phyloP scores from a whole-genome alignment of 345 rosid species.

The Stellera chamaejasme region DNA sequence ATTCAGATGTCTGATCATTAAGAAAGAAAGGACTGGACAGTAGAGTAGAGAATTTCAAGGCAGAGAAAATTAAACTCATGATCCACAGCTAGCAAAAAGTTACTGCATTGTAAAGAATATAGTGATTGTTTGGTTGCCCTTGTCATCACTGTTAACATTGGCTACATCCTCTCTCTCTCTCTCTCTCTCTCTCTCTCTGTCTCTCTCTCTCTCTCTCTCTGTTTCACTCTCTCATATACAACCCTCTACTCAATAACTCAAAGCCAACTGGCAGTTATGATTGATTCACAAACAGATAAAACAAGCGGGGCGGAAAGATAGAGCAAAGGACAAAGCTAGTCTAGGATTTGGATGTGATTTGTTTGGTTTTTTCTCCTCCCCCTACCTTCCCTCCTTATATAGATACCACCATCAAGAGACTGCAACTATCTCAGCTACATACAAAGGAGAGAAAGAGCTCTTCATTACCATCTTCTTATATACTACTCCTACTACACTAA shows the following conservation, averaged over 20 bases:
- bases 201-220: conserved; percentile 2
- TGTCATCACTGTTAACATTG: conserved; percentile 11
- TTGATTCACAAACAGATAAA: conserved; percentile 29
- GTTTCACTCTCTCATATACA: conserved; percentile 7
- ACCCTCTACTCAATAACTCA: not conserved
- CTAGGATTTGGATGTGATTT: conserved; percentile 39
- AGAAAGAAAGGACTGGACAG: too few species aligned
- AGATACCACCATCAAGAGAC: conserved; percentile 7
- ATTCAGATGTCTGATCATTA: too few species aligned
- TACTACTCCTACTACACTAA: too few species aligned
- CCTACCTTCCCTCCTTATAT: conserved; percentile 20
- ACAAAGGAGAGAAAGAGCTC: not conserved
- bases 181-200: conserved; percentile 1
- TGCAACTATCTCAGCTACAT: not conserved
- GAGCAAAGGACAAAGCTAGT: conserved; percentile 36
- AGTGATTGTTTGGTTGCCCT: conserved; percentile 14
- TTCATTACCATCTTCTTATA: not conserved
- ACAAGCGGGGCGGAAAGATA: conserved; percentile 21
- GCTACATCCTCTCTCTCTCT: conserved; percentile 6
- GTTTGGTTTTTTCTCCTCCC: conserved; percentile 23
- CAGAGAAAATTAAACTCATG: too few species aligned
- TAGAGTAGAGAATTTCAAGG: too few species aligned
- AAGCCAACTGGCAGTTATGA: conserved; percentile 65
- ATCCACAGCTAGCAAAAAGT: not conserved
- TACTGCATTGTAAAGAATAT: conserved; percentile 14